These are phyloP conservation scores for Microbotryum silenes-acaulis DNA, from an alignment of 1,284 basidiomycete genomes.

Conservation along the genomic window DNA sequence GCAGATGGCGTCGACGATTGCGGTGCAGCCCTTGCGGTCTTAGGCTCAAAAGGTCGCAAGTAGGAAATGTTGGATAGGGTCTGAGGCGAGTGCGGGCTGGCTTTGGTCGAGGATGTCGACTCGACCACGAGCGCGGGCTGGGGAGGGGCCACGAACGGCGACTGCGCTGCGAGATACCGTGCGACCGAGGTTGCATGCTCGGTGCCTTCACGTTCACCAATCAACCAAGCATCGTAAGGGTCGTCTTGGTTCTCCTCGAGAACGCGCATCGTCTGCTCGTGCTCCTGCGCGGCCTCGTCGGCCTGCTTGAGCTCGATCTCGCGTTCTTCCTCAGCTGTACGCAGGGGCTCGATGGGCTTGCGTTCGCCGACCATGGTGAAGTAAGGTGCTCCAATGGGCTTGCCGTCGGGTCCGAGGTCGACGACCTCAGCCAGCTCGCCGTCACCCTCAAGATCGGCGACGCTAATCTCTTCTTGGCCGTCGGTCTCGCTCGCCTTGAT, in stretches of 20 bases:
- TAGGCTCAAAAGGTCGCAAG: conserved; percentile 7
- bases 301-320: conserved; percentile 24
- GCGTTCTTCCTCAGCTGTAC: conserved; percentile 19
- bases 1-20: background rate
- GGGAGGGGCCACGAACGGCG: conserved; percentile 16
- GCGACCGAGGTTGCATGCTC: conserved; percentile 7
- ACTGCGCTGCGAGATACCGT: conserved; percentile 27
- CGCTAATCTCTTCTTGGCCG: background rate
- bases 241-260: conserved; percentile 18
- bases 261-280: conserved; percentile 16
- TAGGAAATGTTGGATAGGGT: conserved; percentile 14
- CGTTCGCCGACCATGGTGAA: conserved; percentile 7
- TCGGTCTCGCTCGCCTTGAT: background rate
- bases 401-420: conserved; percentile 25
- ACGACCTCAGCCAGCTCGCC: conserved; percentile 21
- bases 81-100: background rate
- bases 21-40: background rate
- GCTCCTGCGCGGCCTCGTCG: conserved; percentile 9
- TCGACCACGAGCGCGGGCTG: background rate
- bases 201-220: conserved; percentile 18
- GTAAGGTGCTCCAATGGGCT: conserved; percentile 17
- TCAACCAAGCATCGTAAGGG: conserved; percentile 31
- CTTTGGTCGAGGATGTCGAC: background rate
- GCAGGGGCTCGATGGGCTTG: conserved; percentile 4
- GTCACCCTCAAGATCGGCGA: background rate